These are phyloP conservation scores for Fusarium buxicola DNA, from an alignment of 2,329 filamentous ascomycete genomes.

Conservation along the genomic window DNA sequence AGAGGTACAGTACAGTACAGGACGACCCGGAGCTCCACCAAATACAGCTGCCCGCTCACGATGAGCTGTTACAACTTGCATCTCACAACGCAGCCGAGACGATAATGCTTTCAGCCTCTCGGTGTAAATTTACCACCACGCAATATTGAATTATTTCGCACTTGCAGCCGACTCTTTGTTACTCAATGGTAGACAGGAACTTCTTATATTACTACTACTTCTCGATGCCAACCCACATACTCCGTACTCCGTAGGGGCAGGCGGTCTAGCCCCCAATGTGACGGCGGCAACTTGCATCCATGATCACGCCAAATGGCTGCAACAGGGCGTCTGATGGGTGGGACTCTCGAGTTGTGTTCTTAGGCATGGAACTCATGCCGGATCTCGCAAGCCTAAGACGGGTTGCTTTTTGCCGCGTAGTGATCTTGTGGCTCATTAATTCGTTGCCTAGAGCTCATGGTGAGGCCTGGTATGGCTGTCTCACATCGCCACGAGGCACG, in stretches of 20 bases:
- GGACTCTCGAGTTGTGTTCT: not conserved
- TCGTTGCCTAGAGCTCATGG: not conserved
- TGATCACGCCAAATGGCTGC: no score
- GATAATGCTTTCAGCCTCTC: conserved; percentile 1
- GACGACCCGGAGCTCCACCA: not conserved
- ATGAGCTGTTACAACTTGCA: not conserved
- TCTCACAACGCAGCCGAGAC: not conserved
- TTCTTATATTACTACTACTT: not conserved
- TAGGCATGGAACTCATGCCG: not conserved
- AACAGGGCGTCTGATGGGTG: not conserved
- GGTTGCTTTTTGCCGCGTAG: not conserved
- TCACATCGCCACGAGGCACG: no score
- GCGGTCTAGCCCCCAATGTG: conserved; percentile 1
- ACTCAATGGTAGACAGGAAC: not conserved
- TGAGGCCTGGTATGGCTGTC: not conserved
- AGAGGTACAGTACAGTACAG: not conserved
- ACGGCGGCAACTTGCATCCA: conserved; percentile 4
- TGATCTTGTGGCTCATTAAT: not conserved
- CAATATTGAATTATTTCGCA: not conserved
- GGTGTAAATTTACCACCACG: not conserved
- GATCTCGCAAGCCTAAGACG: not conserved
- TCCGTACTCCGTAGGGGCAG: not conserved
- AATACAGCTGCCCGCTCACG: not conserved
- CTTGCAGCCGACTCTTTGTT: not conserved
- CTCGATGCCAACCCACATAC: no score